Base-by-base conservation (phyloP, 768 basidiomycete species). In the Termitomyces heimii region DNA sequence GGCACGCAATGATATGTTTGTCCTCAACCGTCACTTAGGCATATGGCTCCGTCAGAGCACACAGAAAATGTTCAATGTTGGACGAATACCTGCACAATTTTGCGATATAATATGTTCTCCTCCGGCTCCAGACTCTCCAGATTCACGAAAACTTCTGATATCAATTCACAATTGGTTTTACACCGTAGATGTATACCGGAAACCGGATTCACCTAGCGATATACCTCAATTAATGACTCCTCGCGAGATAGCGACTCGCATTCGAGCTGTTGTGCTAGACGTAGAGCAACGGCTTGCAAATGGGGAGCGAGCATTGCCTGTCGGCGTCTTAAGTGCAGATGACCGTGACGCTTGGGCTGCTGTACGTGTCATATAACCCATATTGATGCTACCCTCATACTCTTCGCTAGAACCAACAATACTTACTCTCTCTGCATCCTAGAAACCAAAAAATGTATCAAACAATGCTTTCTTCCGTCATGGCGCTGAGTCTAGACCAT, bases 121-220 rank as follows among this genome's bases (percentile, higher is more conserved):
- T 1, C 79, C 84, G 1, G 63, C 77, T 2, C 61, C 75, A 2
- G 67, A 75, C 24, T 73, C 80, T 9, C 76, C 78, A 22, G 67
- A 75, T 37, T 77, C 86, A 26, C 77, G 77, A 3, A 83, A 83
- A 62, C 71, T 94, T 45, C 73, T 88, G 24, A 73, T 97, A 42
- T 79, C 92, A 69, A 71, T 86, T 5, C 81, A 88, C 60, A 86
- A 90, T 70, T 92, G 85, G 81, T 83, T 84, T 62, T 97, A 97
- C 65, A 75, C 83, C 1, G 74, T 98, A 56, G 81, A 84, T 29
- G 86, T 91, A 0, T 82, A 85, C 62, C 74, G 78, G 24, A 70
- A 75, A 14, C 68, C 69, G 5, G 52, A 63, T 42, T 47, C 70
- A 70, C 35, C 70, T 54, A 29, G 62, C 34, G 56, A 66, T 22